Base-by-base conservation (phyloP, 768 basidiomycete genomes). In the Leccinum disarticulatum region DNA sequence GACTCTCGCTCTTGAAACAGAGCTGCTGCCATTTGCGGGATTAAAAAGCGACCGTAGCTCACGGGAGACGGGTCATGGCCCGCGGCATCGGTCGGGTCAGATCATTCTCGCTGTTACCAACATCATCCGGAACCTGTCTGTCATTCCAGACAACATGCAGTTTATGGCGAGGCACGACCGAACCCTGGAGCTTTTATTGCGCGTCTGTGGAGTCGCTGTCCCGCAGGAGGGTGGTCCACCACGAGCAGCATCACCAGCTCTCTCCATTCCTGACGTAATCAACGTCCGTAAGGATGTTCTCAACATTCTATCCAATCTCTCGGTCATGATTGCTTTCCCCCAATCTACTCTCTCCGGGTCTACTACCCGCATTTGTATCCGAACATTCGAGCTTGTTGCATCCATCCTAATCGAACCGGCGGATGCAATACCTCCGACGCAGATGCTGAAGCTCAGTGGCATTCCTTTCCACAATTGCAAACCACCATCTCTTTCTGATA, bases 71-170 rank as follows among this genome's bases (percentile, higher is more conserved):
- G 71, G 73, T 30, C 64, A 74, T 33, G 88, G 84, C 35, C 87
- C 85, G 10, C 79, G 79, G 47, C 90, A 87, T 66, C 87, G 88
- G 13, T 77, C 78, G 11, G 78, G 78, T 25, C 87, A 89, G 62
- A 76, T 87, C 55, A 78, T 95, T 52, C 80, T 92, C 30, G 77
- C 85, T 17, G 79, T 90, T 55, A 73, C 87, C 49, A 94, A 91
- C 71, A 85, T 98, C 67, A 78, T 98, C 55, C 90, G 93, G 50
- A 97, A 96, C 76, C 79, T 97, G 64, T 85, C 91, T n/a, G 77
- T 86, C 61, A 78, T 87, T 58, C 76, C 74, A 7, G 89, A 95
- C 63, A 96, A 96, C 66, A 72, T 81, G 61, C 77, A 78, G 48
- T 85, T 83, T 66, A 78, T 96, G 66, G 82, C 87, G 1, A 81